These are phyloP conservation scores for Thymus mandschuricus DNA, from an alignment of 257 asterid genomes.

Conservation along the genomic window DNA sequence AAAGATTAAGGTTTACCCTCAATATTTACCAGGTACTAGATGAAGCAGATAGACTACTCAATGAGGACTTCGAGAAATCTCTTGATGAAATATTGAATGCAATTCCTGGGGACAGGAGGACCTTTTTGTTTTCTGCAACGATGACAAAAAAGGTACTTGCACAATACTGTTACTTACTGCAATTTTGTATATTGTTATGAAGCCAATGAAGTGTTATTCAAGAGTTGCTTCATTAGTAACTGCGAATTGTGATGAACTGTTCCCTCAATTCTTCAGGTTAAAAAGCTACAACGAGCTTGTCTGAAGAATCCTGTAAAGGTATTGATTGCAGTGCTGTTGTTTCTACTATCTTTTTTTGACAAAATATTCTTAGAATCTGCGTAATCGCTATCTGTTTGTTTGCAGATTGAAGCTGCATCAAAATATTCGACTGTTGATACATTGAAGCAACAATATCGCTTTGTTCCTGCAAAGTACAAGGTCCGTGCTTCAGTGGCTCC, in stretches of 20 bases:
- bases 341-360: conserved; percentile 8
- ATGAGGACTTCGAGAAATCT: conserved; percentile 86
- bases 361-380: background rate
- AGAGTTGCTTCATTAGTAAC: background rate
- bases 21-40: conserved; percentile 69
- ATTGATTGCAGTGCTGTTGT: conserved; percentile 27
- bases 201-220: background rate
- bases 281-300: conserved; percentile 94
- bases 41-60: conserved; percentile 91
- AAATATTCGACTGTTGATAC: conserved; percentile 96
- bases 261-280: conserved; percentile 56
- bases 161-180: background rate
- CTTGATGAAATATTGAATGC: conserved; percentile 71
- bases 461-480: conserved; percentile 88
- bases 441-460: conserved; percentile 74
- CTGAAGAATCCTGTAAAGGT: conserved; percentile 91
- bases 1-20: conserved; percentile 8
- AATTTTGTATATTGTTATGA: background rate
- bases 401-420: conserved; percentile 83
- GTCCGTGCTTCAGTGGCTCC: conserved; percentile 39
- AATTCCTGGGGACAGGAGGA: conserved; percentile 84
- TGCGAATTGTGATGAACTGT: conserved; percentile 21
- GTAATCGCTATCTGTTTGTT: conserved; percentile 21
- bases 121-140: conserved; percentile 94
- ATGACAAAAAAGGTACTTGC: conserved; percentile 84